Evolutionary conservation across 2,329 filamentous ascomycete species (phyloP), one percentile per base, ranked within the genome.

Genomic region (Aspergillus fructus): DNA sequence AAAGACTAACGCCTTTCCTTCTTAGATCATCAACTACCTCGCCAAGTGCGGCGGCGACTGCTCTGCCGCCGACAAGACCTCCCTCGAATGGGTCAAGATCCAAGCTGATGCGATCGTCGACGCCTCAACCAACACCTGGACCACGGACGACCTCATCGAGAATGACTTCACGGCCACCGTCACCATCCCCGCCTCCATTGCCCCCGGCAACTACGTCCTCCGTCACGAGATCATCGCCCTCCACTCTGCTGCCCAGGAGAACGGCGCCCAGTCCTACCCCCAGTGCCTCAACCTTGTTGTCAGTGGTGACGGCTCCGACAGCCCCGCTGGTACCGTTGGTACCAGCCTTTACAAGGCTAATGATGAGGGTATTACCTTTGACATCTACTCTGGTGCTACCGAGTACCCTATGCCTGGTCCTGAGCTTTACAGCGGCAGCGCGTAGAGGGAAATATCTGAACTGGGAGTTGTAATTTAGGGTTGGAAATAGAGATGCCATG

Each of bases 21-120:
- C 64, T 24, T 24, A 30, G 27, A 30, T 30, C 27, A 79, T 89
- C 61, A 82, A 82, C 70, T 89, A 88, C 76, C 74, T 88, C n/a
- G 86, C 86, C 54, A 79, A 79, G 64, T 86, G 83, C 73, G 73
- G 80, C 52, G 83, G 81, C 23, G 79, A 85, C 69, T 87, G 83
- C 71, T 76, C 80, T 39, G 69, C 71, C 0, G 83, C 81, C 55
- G 79, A 83, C 71, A 83, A 84, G 71, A 73, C 70, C 2, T 67
- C 74, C 5, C 78, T 88, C 30, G 71, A 82, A 62, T 88, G 82
- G 72, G 83, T 86, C 80, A 89, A 89, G 79, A 87, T 89, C 58
- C 79, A 81, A 39, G 79, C 79, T 54, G 76, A 71, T 33, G 86
- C 85, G 56, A 78, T 85, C 61, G 74, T 82, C 59, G 67, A 75